Percentiles rank a stretch among this genome's conserved stretches.
These are phyloP conservation scores for Saprolegnia parasitica DNA, from an alignment of 352 stramenopile species.

Conservation along the genomic window DNA sequence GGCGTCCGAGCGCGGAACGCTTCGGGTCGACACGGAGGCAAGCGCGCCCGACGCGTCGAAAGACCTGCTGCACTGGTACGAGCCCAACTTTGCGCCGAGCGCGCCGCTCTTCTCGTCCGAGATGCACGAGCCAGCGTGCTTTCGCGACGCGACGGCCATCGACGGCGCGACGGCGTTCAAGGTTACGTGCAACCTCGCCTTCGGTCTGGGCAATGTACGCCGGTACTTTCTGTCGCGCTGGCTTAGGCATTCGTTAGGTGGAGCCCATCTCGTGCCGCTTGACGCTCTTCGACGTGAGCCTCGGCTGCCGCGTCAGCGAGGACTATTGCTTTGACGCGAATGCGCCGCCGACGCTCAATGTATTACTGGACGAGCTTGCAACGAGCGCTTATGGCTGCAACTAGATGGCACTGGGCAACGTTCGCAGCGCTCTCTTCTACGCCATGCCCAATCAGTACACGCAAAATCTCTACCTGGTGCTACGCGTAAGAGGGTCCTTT, in stretches of 20 bases:
- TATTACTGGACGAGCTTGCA: background rate
- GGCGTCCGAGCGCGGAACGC: background rate
- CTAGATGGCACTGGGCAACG: background rate
- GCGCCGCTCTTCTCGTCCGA: conserved; percentile 9
- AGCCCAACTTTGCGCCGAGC: background rate
- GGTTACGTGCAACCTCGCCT: conserved; percentile 5
- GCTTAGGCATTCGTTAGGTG: conserved; percentile 35
- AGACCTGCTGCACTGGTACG: conserved; percentile 10
- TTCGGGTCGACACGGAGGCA: background rate
- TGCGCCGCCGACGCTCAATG: background rate
- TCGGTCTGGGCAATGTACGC: conserved; percentile 9
- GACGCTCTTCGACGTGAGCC: conserved; percentile 54
- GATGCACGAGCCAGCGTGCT: conserved; percentile 4
- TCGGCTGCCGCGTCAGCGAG: conserved; percentile 52
- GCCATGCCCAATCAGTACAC: conserved; percentile 44
- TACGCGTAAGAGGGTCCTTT: conserved; percentile 40
- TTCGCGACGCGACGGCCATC: conserved; percentile 14
- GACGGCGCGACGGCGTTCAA: conserved; percentile 20
- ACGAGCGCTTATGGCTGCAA: background rate
- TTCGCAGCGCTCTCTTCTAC: conserved; percentile 46
- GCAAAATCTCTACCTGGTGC: conserved; percentile 51
- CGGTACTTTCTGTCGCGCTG: background rate
- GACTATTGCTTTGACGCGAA: conserved; percentile 53
- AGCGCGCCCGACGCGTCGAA: background rate
- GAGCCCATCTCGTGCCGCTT: conserved; percentile 58